Base-by-base conservation (phyloP, 2,329 filamentous ascomycete species). In the Plenodomus lindquistii region DNA sequence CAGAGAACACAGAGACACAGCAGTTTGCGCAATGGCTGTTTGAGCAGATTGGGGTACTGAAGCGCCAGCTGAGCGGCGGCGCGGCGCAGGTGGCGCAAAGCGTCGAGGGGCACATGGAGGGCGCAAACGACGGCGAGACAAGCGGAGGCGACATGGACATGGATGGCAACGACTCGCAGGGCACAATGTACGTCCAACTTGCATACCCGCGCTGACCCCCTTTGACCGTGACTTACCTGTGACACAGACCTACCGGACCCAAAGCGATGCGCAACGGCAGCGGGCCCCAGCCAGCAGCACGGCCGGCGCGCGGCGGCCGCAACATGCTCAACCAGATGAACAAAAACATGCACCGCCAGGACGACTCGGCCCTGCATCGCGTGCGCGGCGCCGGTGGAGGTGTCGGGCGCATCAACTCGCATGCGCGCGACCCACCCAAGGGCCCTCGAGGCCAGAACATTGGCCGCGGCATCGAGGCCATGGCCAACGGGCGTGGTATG, bases 21-120 rank as follows among this genome's bases (percentile, higher is more conserved):
- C 87, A 92, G 45, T 97, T 99, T 69, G 86, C 92, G 53, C 82
- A 81, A 69, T 99, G 94, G 94, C 78, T 99, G n/a, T 97, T 97
- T 69, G 84, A 91, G 46, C 88, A 96, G 70, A 86, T 96, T 52
- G 84, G 87, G 38, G 56, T 76, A 11, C 78, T 94, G 53, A 85
- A 86, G 64, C 76, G 78, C 40, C 84, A 87, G 68, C 65, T 86
- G 50, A 85, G 85, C 67, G 58, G 62, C 34, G 27, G 46, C 72
- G 73, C 53, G 40, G 55, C 65, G 24, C 62, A 54, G 15, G 47
- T 47, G 35, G 47, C 60, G 31, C 46, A 63, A 17, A 52, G 53
- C 4, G 48, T 48, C 34, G 55, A 64, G 15, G 54, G 56, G 57
- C 38, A 63, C 29, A 62, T 63, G 54, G 65, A 66, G 45, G 48